These are phyloP conservation scores for Dispira simplex DNA, from an alignment of 192 early-diverging fungal genomes.

Conservation along the genomic window DNA sequence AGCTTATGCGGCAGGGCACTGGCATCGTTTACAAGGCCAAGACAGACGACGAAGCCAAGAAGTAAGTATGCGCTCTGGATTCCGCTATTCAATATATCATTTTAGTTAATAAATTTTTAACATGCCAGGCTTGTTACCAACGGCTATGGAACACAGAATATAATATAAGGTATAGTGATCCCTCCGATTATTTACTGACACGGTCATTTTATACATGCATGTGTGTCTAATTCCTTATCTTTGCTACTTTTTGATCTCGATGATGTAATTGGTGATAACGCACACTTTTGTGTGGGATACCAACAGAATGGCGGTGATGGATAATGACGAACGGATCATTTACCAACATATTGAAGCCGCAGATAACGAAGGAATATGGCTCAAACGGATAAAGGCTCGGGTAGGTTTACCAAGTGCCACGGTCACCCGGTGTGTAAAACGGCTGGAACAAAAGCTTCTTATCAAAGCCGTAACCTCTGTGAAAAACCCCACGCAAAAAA, in stretches of 20 bases:
- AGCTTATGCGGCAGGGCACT: background rate
- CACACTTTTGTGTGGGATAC: background rate
- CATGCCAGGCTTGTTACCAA: too few relatives aligned
- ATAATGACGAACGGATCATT: constrained; percentile 56
- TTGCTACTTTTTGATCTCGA: background rate
- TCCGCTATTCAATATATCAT: background rate
- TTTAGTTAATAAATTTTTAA: too few relatives aligned
- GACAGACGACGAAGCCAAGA: background rate
- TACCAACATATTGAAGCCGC: constrained; percentile 71
- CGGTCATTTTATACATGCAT: background rate
- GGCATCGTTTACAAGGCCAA: background rate
- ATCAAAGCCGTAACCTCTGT: constrained; percentile 83
- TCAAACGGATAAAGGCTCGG: constrained; percentile 60
- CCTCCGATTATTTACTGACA: background rate
- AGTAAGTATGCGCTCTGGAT: background rate
- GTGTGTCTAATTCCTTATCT: background rate
- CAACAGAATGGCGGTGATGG: constrained; percentile 31
- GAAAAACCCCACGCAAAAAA: constrained; percentile 77
- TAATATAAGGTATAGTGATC: background rate
- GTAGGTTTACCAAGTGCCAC: constrained; percentile 62
- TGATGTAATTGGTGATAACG: background rate
- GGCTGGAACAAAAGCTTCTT: constrained; percentile 58
- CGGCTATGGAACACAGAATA: background rate
- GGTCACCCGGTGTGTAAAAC: constrained; percentile 60
- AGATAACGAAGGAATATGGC: constrained; percentile 71